These are phyloP conservation scores for Phytophthora pistaciae DNA, from an alignment of 352 stramenopile species.

Conservation along the genomic window DNA sequence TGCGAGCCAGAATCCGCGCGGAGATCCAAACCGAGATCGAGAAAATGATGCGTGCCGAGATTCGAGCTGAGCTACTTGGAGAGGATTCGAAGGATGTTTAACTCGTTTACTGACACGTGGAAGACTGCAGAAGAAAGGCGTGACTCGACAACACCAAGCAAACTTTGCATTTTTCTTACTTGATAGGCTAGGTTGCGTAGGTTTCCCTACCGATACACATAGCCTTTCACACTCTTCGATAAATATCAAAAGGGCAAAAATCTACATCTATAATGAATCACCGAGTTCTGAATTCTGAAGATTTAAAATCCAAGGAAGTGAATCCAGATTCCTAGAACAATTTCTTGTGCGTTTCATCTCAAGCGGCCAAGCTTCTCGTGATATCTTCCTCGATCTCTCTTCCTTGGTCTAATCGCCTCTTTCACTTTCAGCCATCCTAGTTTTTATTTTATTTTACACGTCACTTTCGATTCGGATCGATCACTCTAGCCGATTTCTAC, in stretches of 20 bases:
- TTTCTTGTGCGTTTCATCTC: too few relatives aligned
- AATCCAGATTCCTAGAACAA: too few relatives aligned
- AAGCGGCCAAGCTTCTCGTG: not conserved
- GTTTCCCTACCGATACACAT: not conserved
- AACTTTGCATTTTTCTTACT: not conserved
- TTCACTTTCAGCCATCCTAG: not conserved
- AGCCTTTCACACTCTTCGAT: not conserved
- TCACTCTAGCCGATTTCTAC: too few relatives aligned
- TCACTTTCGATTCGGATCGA: not conserved
- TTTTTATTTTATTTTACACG: not conserved
- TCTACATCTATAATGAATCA: too few relatives aligned
- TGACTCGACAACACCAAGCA: not conserved
- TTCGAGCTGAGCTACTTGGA: slow-evolving; percentile 16
- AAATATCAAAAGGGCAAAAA: too few relatives aligned
- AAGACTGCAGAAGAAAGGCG: not conserved
- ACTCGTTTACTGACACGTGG: not conserved
- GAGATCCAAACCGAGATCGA: slow-evolving; percentile 18
- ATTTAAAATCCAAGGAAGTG: too few relatives aligned
- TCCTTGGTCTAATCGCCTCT: not conserved
- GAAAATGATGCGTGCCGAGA: slow-evolving; percentile 18
- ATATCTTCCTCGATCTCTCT: not conserved
- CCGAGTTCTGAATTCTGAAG: too few relatives aligned
- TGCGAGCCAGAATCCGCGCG: slow-evolving; percentile 7
- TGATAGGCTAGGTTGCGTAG: not conserved
- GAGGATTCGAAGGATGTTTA: slow-evolving; percentile 2